Percentiles rank a stretch among this genome's conserved stretches.
These are phyloP conservation scores for Prunus armeniaca DNA, from an alignment of 306 rosid genomes.

Conservation along the genomic window DNA sequence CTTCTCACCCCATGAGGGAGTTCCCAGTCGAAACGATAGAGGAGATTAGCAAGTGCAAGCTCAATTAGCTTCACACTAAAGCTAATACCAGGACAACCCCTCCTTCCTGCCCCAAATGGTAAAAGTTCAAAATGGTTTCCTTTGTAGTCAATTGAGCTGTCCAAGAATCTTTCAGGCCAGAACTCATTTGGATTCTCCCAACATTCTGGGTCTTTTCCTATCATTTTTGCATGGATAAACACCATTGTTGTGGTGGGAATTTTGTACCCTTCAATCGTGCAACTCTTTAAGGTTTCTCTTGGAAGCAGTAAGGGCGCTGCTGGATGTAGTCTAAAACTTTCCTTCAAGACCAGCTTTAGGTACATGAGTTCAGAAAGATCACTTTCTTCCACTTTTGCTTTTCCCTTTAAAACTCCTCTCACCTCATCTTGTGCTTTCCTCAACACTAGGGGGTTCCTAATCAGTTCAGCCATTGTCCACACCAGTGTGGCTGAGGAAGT, in stretches of 20 bases:
- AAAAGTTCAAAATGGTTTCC: conserved; percentile 21
- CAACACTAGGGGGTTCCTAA: conserved; percentile 21
- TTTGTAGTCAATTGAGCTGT: conserved; percentile 14
- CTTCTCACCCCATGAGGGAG: conserved; percentile 14
- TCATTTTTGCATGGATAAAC: conserved; percentile 14
- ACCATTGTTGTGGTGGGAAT: conserved; percentile 19
- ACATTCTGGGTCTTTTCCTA: conserved; percentile 10
- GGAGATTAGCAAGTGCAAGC: conserved; percentile 28
- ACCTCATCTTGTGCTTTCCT: conserved; percentile 25
- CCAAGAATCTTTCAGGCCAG: conserved; percentile 22
- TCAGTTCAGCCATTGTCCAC: conserved; percentile 33
- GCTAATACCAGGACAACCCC: conserved; percentile 22
- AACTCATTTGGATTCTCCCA: conserved; percentile 23
- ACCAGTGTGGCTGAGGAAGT: conserved; percentile 21
- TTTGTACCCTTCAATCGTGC: conserved; percentile 10
- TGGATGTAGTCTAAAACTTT: conserved; percentile 21
- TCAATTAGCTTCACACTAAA: conserved; percentile 7
- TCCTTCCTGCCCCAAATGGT: conserved; percentile 28
- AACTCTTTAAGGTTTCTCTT: conserved; percentile 11
- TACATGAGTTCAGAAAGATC: conserved; percentile 17
- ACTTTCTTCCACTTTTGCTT: conserved; percentile 14
- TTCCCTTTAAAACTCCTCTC: conserved; percentile 17
- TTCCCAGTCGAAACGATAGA: conserved; percentile 30
- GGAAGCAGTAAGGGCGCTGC: conserved; percentile 20
- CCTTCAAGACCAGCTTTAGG: conserved; percentile 23